phyloP scores from a whole-genome alignment of 129 eudicot species.

The Arctium minus region DNA sequence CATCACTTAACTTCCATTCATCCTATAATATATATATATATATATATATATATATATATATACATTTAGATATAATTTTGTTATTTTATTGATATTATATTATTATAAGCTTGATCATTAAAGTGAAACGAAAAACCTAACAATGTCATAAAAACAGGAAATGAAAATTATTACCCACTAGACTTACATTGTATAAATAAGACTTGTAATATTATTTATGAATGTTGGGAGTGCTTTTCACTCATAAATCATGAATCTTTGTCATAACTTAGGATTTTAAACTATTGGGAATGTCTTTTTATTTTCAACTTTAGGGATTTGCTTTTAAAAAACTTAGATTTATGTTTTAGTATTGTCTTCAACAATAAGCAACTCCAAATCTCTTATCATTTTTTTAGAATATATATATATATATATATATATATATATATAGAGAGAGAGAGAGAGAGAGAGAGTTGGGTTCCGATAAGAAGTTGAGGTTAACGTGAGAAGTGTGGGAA shows the following conservation, averaged over 20 bases:
- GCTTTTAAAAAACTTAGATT: conserved; percentile 26
- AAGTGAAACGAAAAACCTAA: not conserved
- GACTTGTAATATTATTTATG: not conserved
- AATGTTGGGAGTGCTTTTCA: conserved; percentile 38
- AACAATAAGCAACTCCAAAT: not conserved
- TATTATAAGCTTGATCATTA: too few relatives aligned
- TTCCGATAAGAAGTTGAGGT: too few relatives aligned
- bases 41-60: not conserved
- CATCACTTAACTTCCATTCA: conserved; percentile 10
- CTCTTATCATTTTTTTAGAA: not conserved
- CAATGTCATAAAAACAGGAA: not conserved
- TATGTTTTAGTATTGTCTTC: not conserved
- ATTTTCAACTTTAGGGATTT: not conserved
- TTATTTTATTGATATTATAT: too few relatives aligned
- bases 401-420: not conserved
- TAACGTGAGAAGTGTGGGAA: too few relatives aligned
- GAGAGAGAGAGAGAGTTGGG: too few relatives aligned
- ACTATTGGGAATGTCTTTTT: conserved; percentile 19
- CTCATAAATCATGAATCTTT: conserved; percentile 57
- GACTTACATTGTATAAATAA: not conserved
- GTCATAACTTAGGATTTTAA: conserved; percentile 56
- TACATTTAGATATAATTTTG: too few relatives aligned
- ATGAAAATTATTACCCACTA: too few relatives aligned
- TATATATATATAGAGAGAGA: too few relatives aligned
- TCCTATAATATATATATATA: not conserved